phyloP scores from a whole-genome alignment of 371 early-diverging fungal species.

The Rhizopus delemar region DNA sequence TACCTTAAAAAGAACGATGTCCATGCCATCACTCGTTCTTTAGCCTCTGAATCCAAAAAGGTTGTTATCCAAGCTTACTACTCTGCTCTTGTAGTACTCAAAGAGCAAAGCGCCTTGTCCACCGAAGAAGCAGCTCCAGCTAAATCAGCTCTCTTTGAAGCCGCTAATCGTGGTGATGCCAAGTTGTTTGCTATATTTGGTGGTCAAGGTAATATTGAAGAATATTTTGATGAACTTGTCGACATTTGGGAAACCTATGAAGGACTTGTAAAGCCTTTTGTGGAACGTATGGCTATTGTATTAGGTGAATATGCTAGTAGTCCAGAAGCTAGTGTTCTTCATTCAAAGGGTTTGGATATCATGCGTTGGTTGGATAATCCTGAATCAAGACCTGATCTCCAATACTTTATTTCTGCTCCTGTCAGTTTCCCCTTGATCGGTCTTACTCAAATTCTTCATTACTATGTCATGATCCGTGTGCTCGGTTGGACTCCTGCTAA shows the following conservation, averaged over 20 bases:
- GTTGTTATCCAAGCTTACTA: conserved; percentile 81
- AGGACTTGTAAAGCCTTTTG: conserved; percentile 76
- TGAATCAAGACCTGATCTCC: conserved; percentile 81
- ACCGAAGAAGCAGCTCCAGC: conserved; percentile 49
- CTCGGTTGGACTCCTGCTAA: conserved; percentile 50
- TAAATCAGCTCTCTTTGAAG: conserved; percentile 65
- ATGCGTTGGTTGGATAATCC: conserved; percentile 87
- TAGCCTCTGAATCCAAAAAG: conserved; percentile 59
- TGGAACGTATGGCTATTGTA: conserved; percentile 76
- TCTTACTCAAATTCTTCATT: conserved; percentile 81
- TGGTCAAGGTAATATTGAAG: conserved; percentile 95
- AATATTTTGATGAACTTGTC: conserved; percentile 92
- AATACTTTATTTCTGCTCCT: conserved; percentile 81
- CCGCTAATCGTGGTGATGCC: conserved; percentile 67
- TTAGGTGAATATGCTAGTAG: conserved; percentile 72
- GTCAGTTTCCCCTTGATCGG: conserved; percentile 91
- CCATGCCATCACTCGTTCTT: conserved; percentile 72
- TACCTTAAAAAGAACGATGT: conserved; percentile 85
- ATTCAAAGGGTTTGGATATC: conserved; percentile 85
- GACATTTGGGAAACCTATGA: conserved; percentile 81
- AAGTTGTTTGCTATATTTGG: conserved; percentile 90
- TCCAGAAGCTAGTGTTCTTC: conserved; percentile 69
- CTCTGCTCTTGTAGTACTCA: conserved; percentile 73
- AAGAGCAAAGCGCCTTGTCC: conserved; percentile 47
- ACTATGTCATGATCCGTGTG: conserved; percentile 76